Percentiles rank a stretch among this genome's conserved stretches.
Evolutionary conservation across 805 yeast genomes (phyloP).

Genomic region (Starmerella roubikii): DNA sequence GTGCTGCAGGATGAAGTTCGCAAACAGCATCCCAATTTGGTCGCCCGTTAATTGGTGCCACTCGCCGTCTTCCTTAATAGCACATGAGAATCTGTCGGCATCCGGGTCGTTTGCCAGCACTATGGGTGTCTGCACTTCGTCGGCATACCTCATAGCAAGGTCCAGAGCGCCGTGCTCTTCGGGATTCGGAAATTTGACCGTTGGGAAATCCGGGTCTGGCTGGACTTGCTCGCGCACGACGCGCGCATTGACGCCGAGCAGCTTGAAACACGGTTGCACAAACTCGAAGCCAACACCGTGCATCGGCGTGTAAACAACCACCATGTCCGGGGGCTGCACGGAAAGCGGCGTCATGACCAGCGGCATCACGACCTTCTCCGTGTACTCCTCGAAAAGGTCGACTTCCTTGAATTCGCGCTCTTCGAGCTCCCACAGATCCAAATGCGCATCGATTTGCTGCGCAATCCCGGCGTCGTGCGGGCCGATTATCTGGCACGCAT

Average conservation of each 20-base stretch:
- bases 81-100: conserved; percentile 85
- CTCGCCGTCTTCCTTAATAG: conserved; percentile 36
- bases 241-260: conserved; percentile 27
- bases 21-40: conserved; percentile 78
- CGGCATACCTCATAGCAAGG: conserved; percentile 52
- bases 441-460: conserved; percentile 41
- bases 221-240: conserved; percentile 49
- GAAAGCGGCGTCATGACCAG: background rate
- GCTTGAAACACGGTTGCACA: conserved; percentile 32
- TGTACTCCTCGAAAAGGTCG: conserved; percentile 5
- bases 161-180: conserved; percentile 82
- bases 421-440: conserved; percentile 39
- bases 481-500: conserved; percentile 92
- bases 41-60: conserved; percentile 87
- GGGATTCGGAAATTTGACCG: conserved; percentile 87
- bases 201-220: conserved; percentile 78
- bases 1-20: conserved; percentile 37
- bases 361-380: conserved; percentile 6
- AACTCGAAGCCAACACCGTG: conserved; percentile 83
- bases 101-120: conserved; percentile 93
- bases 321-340: conserved; percentile 1
- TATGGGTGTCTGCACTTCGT: conserved; percentile 33
- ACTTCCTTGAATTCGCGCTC: background rate
- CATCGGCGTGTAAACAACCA: conserved; percentile 78
- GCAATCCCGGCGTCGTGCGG: conserved; percentile 78